phyloP scores from a whole-genome alignment of 441 rosid species.

The Biscutella laevigata region DNA sequence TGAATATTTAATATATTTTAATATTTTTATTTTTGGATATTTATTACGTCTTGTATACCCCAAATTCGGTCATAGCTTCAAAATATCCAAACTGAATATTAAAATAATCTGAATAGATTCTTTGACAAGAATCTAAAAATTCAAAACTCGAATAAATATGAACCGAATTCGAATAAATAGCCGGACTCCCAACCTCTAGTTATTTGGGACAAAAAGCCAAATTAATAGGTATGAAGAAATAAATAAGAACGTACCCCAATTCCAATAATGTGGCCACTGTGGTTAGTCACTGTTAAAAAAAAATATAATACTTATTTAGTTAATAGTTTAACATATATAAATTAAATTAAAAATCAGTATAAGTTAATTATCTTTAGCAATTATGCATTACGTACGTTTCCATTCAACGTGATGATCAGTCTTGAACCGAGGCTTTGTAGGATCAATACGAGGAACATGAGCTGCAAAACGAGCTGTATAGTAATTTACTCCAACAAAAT shows the following conservation, averaged over 20 bases:
- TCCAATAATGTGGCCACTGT: slow-evolving; percentile 25
- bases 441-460: slow-evolving; percentile 5
- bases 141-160: too few relatives aligned
- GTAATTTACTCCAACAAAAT: slow-evolving; percentile 42
- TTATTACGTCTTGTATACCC: too few relatives aligned
- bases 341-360: neutral
- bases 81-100: too few relatives aligned
- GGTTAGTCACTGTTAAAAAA: slow-evolving; percentile 20
- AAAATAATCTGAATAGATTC: too few relatives aligned
- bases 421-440: slow-evolving; percentile 18
- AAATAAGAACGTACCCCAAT: slow-evolving; percentile 9
- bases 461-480: slow-evolving; percentile 29
- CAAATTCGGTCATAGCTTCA: too few relatives aligned
- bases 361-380: neutral
- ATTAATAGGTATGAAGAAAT: neutral
- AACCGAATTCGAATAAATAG: too few relatives aligned
- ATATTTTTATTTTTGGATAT: too few relatives aligned
- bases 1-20: too few relatives aligned
- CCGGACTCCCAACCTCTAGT: too few relatives aligned
- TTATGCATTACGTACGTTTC: slow-evolving; percentile 23
- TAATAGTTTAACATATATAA: neutral
- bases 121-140: too few relatives aligned
- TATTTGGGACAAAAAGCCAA: too few relatives aligned
- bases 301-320: slow-evolving; percentile 4
- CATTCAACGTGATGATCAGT: slow-evolving; percentile 19